Evolutionary conservation across 345 rosid species (phyloP).

Genomic region (Salix arbutifolia): DNA sequence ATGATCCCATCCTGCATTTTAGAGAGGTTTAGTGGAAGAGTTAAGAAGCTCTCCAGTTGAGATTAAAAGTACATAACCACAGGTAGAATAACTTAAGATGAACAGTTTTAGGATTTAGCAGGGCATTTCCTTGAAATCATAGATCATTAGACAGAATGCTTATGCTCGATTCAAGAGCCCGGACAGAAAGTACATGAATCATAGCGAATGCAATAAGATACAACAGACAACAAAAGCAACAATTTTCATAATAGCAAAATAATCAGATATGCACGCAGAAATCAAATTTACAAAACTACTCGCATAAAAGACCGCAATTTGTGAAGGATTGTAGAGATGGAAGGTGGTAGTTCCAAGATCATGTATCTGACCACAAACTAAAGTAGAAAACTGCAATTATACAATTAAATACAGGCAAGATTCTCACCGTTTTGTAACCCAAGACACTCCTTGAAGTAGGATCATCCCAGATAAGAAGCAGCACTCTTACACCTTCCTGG

Average conservation of each 20-base stretch:
- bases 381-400: neutral
- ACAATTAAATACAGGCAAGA: neutral
- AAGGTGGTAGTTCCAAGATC: neutral
- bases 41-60: neutral
- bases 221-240: neutral
- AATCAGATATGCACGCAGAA: neutral
- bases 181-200: neutral
- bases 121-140: neutral
- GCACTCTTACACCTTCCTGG: constrained; percentile 91
- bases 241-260: neutral
- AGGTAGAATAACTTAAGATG: neutral
- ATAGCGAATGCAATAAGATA: neutral
- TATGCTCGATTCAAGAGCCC: neutral
- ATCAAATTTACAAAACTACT: neutral
- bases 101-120: neutral
- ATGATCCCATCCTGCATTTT: constrained; percentile 82
- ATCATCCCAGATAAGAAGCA: constrained; percentile 95
- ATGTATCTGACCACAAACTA: constrained; percentile 2
- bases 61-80: neutral
- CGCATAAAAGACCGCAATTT: neutral
- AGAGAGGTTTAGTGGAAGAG: neutral
- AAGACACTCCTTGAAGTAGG: constrained; percentile 89
- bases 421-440: constrained; percentile 78
- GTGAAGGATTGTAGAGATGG: neutral
- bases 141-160: neutral